Evolutionary conservation across 2,329 filamentous ascomycete species (phyloP).

Genomic region (Pestalotiopsis sp.): DNA sequence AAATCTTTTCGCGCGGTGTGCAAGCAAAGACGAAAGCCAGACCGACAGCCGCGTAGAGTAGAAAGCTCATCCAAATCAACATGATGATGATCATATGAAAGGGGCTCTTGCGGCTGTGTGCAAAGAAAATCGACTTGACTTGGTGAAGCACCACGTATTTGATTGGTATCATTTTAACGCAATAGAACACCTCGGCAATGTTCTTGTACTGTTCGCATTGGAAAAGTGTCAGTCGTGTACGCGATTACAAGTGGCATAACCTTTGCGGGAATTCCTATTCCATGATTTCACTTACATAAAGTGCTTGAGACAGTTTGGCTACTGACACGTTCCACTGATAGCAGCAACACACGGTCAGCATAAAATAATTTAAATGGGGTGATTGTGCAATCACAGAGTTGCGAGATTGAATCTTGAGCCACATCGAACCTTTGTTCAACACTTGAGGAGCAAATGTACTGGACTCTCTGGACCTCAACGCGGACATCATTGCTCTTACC

Average conservation of each 20-base stretch:
- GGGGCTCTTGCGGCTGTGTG: slow-evolving; percentile 4
- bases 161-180: slow-evolving; percentile 13
- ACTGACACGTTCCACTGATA: not conserved
- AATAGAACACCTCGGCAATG: slow-evolving; percentile 17
- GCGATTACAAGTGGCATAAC: not conserved
- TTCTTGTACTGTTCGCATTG: slow-evolving; percentile 13
- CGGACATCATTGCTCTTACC: not conserved
- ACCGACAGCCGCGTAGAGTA: slow-evolving; percentile 10
- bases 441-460: too few species aligned
- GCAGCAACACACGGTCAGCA: not conserved
- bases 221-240: too few species aligned
- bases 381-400: too few species aligned
- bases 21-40: slow-evolving; percentile 18
- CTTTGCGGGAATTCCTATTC: not conserved
- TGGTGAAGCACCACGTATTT: slow-evolving; percentile 21
- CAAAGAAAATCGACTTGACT: slow-evolving; percentile 19
- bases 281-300: not conserved
- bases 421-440: too few species aligned
- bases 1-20: slow-evolving; percentile 19
- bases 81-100: slow-evolving; percentile 6
- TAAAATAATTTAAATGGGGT: not conserved
- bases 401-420: too few species aligned
- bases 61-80: slow-evolving; percentile 15
- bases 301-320: not conserved
- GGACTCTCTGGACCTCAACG: too few species aligned